Base-by-base conservation (phyloP, 768 basidiomycete species). In the Pleurotus cornucopiae region DNA sequence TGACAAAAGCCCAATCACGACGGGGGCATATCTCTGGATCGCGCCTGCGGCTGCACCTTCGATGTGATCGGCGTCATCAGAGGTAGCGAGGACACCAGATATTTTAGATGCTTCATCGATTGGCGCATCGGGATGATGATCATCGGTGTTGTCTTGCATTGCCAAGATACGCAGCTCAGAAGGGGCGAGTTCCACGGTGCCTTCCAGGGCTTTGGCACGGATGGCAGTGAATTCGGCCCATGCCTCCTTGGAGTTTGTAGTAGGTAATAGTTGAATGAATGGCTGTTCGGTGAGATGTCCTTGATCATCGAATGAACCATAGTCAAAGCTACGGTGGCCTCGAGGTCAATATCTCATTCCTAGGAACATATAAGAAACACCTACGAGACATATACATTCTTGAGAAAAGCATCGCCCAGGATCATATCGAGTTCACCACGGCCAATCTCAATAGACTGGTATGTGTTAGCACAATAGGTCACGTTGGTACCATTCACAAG, bases 351-450 rank as follows among this genome's bases (percentile, higher is more conserved):
- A 49, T 38, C 23, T 43, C 38, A 6, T 26, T 37, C 7, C 39
- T 48, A 21, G 14, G 40, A 54, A 13, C 23, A 9, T 38, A 20
- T 49, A 12, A 30, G 34, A 39, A 18, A 23, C 49, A 38, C 41
- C 46, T 43, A 61, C 61, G 46, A 23, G 43, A 18, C 0, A 52
- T 21, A 5, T 75, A 38, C 20, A 23, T 53, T 53, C 83, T 63
- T 61, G 86, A 86, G 67, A 71, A 88, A 89, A 6, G 81, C 76
- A 85, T 89, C 89, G 55, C 88, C 88, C 45, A 89, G 73, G 45
- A 89, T 78, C 66, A 85, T 77, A 63, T 89, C 87, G 59, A 76
- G 89, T 11, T 75, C 70, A 11, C 75, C 77, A 55, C 78, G 71
- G 60, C 76, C 78, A 9, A 76, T 75, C 13, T 58, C 55, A 13